Percentiles rank a stretch among this genome's conserved stretches.
Evolutionary conservation across 164 flowering plant species (phyloP).

Genomic region (Vitis labrusca): DNA sequence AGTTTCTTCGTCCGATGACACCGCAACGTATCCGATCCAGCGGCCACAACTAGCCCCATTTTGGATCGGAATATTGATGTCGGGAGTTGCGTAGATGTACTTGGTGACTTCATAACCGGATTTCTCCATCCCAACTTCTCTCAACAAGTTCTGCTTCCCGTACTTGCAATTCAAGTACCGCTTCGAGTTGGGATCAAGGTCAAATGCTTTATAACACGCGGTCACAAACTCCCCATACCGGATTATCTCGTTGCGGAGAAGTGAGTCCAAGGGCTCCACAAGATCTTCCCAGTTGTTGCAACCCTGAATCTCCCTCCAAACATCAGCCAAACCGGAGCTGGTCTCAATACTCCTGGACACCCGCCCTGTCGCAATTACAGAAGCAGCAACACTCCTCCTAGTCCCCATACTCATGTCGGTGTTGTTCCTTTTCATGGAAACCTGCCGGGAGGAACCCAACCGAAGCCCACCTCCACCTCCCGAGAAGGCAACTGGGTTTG

Average conservation of each 20-base stretch:
- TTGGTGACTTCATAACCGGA: constrained; percentile 70
- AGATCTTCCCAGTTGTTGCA: constrained; percentile 67
- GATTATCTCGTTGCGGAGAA: constrained; percentile 59
- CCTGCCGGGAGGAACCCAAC: too few relatives aligned
- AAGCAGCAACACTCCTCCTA: neutral
- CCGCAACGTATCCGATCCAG: constrained; percentile 85
- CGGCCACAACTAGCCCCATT: constrained; percentile 40
- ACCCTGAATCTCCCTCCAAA: constrained; percentile 76
- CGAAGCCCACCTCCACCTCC: too few relatives aligned
- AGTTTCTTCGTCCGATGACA: constrained; percentile 45
- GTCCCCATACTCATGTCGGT: neutral
- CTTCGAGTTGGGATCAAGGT: constrained; percentile 63
- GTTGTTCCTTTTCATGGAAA: neutral
- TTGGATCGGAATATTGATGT: constrained; percentile 50
- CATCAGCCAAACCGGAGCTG: constrained; percentile 25
- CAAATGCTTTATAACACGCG: constrained; percentile 76
- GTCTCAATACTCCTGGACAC: neutral
- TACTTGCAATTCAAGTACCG: constrained; percentile 73
- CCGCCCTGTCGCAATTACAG: neutral
- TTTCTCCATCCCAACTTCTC: constrained; percentile 44
- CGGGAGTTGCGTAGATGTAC: constrained; percentile 80
- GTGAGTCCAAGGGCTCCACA: constrained; percentile 62
- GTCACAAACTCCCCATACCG: constrained; percentile 68
- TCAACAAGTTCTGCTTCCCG: constrained; percentile 51
- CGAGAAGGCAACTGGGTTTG: too few relatives aligned